Conservation (phyloP, 257 asterid genomes). For the Solanum megistacrolobum region DNA sequence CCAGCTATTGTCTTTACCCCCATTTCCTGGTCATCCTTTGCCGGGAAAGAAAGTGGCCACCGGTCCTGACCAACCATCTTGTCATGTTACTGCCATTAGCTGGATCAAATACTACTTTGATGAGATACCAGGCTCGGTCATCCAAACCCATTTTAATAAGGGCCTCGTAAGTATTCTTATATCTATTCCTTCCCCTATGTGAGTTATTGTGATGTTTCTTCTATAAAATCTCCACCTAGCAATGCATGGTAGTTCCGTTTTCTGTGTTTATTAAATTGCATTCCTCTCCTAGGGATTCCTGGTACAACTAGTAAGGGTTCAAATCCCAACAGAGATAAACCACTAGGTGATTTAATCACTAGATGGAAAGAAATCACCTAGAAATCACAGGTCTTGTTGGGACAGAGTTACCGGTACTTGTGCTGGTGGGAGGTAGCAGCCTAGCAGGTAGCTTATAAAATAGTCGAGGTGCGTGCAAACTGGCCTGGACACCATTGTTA, state of each 20-base stretch:
- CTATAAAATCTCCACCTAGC: not conserved
- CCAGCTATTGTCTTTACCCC: slow-evolving; percentile 77
- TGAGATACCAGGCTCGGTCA: slow-evolving; percentile 48
- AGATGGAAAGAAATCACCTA: not conserved
- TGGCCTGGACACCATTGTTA: not conserved
- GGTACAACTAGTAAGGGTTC: not conserved
- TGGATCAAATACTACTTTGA: slow-evolving; percentile 93
- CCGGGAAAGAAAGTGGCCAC: slow-evolving; percentile 48
- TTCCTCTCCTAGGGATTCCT: not conserved
- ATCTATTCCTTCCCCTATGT: not conserved
- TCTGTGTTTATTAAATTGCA: not conserved
- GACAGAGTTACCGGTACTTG: too few relatives aligned
- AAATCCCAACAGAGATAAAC: not conserved
- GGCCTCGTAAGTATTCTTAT: slow-evolving; percentile 49
- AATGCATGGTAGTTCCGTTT: not conserved
- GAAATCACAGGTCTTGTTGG: not conserved
- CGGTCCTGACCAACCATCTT: not conserved
- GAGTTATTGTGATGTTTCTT: not conserved
- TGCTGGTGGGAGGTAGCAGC: too few relatives aligned
- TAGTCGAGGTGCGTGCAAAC: not conserved
- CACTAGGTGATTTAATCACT: not conserved
- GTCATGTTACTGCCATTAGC: slow-evolving; percentile 71
- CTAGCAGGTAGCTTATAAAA: not conserved
- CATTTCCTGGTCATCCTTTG: slow-evolving; percentile 77
- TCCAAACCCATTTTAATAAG: slow-evolving; percentile 66